Evolutionary conservation across 176 grass and related monocot species (phyloP).

Genomic region (Canna indica): DNA sequence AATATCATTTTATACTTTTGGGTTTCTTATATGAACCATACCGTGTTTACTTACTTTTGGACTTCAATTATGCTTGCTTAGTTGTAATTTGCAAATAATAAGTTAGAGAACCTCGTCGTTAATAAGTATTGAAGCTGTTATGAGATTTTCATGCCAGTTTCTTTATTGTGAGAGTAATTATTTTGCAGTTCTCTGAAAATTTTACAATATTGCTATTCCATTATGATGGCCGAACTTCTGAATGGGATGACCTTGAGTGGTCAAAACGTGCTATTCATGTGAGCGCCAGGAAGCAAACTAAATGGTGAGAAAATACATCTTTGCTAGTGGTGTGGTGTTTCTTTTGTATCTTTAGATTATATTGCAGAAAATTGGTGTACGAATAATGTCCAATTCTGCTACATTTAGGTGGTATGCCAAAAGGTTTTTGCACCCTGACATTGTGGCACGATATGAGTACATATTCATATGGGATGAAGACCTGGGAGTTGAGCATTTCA

Average conservation of each 20-base stretch:
- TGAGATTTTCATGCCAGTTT: not conserved
- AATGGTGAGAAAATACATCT: conserved; percentile 28
- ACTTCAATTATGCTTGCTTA: not conserved
- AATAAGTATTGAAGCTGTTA: not conserved
- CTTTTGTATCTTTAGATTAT: not conserved
- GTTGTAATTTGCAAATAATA: not conserved
- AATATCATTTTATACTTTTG: no score
- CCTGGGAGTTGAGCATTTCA: conserved; percentile 88
- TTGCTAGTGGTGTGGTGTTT: not conserved
- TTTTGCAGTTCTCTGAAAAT: conserved; percentile 48
- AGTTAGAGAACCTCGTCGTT: not conserved
- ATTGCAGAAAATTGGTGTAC: not conserved
- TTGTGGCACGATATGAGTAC: conserved; percentile 81
- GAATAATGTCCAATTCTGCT: conserved; percentile 9
- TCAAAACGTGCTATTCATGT: conserved; percentile 48
- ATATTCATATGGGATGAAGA: conserved; percentile 99
- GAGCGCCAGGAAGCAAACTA: conserved; percentile 43
- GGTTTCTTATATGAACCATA: no score
- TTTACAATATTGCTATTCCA: conserved; percentile 48
- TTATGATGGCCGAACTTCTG: conserved; percentile 41
- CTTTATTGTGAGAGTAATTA: not conserved
- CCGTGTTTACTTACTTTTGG: no score
- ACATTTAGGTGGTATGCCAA: conserved; percentile 96
- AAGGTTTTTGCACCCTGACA: conserved; percentile 87
- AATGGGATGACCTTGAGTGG: conserved; percentile 52